Percentiles rank a stretch among this genome's conserved stretches.
Evolutionary conservation across 495 filamentous ascomycete genomes (phyloP).

Genomic region (Physcia stellaris): DNA sequence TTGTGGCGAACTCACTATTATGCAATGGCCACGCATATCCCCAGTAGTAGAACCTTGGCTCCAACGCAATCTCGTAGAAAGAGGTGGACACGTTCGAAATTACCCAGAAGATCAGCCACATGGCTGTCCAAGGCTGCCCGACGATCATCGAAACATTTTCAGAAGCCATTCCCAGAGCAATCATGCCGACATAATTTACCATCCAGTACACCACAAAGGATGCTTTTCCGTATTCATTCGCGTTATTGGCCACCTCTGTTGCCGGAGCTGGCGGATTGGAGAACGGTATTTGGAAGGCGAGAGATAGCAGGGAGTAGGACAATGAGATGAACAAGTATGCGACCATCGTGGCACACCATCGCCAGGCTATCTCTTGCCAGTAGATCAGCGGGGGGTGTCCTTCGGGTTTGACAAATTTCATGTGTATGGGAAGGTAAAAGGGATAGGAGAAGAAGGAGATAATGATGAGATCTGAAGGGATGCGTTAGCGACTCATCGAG

Average conservation of each 20-base stretch:
- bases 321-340: constrained; percentile 57
- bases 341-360: constrained; percentile 41
- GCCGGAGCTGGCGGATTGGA: constrained; percentile 27
- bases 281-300: constrained; percentile 56
- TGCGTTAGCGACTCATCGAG: no score
- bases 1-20: constrained; percentile 28
- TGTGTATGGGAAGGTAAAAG: constrained; percentile 57
- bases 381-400: constrained; percentile 46
- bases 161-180: constrained; percentile 50
- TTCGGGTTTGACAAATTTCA: constrained; percentile 33
- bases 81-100: constrained; percentile 54
- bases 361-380: constrained; percentile 47
- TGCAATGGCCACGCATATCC: constrained; percentile 65
- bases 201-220: constrained; percentile 64
- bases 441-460: constrained; percentile 59
- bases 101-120: constrained; percentile 68
- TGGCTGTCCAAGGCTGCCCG: constrained; percentile 50
- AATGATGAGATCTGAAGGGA: constrained; percentile 64
- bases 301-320: constrained; percentile 49
- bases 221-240: constrained; percentile 45
- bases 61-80: constrained; percentile 49
- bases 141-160: constrained; percentile 63
- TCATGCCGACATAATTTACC: constrained; percentile 64
- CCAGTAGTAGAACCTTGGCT: constrained; percentile 48
- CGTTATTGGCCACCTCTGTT: constrained; percentile 28